A percentile compares a stretch with the other conserved stretches of the same genome.
Evolutionary conservation across 768 basidiomycete species (phyloP).

Genomic region (Cystofilobasidium bisporidii): DNA sequence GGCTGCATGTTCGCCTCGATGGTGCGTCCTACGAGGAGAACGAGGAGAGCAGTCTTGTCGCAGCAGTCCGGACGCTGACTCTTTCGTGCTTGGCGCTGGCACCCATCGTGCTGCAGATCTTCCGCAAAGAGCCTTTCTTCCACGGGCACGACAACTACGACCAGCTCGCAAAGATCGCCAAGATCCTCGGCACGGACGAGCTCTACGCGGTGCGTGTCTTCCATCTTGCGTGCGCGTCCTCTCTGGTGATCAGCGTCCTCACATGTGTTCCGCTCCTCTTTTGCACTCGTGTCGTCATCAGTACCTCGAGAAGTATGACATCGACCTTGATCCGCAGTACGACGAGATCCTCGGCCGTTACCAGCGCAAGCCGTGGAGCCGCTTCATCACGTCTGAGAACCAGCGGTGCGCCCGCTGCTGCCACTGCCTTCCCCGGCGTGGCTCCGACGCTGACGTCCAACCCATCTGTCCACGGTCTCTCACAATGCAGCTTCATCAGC

Average conservation of each 20-base stretch:
- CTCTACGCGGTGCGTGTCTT: conserved; percentile 51
- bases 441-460: no score
- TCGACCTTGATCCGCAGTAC: conserved; percentile 89
- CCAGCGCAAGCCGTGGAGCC: conserved; percentile 86
- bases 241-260: not conserved
- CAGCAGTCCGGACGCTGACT: no score
- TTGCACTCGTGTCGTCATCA: not conserved
- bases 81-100: no score
- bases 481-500: conserved; percentile 74
- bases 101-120: no score
- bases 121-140: conserved; percentile 91
- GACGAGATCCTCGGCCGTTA: conserved; percentile 50
- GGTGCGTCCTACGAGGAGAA: no score
- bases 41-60: no score
- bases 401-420: conserved; percentile 5
- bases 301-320: conserved; percentile 54
- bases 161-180: conserved; percentile 94
- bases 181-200: conserved; percentile 94
- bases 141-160: conserved; percentile 99
- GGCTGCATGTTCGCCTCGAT: conserved; percentile 99
- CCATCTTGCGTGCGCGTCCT: not conserved
- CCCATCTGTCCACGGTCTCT: no score
- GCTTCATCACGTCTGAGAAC: conserved; percentile 78
- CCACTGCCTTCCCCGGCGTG: not conserved
- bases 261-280: not conserved